These are phyloP conservation scores for Groenewaldozyma salmanticensis DNA, from an alignment of 805 yeast genomes.

Conservation along the genomic window DNA sequence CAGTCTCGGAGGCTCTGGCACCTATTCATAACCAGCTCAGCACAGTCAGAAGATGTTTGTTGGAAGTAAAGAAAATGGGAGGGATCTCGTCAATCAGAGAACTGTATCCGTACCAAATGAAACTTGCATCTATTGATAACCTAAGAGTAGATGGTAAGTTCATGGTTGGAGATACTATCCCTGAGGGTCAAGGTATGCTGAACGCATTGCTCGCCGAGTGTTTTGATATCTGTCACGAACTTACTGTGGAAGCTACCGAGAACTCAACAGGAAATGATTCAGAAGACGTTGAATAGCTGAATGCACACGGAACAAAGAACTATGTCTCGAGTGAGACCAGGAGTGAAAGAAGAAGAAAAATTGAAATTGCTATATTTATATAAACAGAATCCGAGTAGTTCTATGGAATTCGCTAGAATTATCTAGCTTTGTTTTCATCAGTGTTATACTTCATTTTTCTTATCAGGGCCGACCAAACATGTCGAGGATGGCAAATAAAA, in stretches of 20 bases:
- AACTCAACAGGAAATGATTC: constrained; percentile 25
- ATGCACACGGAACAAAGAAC: neutral
- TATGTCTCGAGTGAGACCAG: constrained; percentile 3
- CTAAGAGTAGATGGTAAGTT: constrained; percentile 86
- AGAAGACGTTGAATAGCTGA: constrained; percentile 2
- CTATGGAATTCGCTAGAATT: no score
- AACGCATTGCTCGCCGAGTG: constrained; percentile 88
- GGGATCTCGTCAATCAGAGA: constrained; percentile 84
- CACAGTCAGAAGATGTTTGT: constrained; percentile 81
- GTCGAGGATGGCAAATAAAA: no score
- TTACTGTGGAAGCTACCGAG: constrained; percentile 76
- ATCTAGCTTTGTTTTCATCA: no score
- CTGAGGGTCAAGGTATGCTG: constrained; percentile 97
- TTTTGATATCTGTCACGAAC: constrained; percentile 85
- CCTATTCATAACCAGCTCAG: constrained; percentile 89
- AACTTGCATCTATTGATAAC: constrained; percentile 82
- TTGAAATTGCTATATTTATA: no score
- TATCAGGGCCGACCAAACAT: no score
- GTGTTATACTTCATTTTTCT: no score
- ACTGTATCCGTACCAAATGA: constrained; percentile 91
- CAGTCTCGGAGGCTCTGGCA: constrained; percentile 87
- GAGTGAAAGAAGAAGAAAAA: constrained; percentile 3
- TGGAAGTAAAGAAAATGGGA: constrained; percentile 87
- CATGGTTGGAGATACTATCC: constrained; percentile 76
- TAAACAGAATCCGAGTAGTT: no score